Evolutionary conservation across 2,329 filamentous ascomycete species (phyloP).

Genomic region (Ophidiomyces ophidiicola): DNA sequence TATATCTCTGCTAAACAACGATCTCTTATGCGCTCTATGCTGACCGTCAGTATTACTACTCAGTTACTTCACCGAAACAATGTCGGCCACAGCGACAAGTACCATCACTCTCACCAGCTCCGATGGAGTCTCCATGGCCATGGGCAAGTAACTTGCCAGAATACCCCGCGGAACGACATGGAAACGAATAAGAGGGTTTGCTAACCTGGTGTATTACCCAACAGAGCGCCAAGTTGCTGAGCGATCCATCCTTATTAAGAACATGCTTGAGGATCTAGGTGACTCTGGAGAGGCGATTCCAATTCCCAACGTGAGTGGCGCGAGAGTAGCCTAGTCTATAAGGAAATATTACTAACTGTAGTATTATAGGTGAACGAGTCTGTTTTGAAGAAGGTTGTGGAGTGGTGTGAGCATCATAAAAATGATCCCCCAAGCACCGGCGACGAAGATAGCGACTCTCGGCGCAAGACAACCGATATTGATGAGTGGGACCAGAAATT

Average conservation of each 20-base stretch:
- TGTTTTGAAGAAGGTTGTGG: conserved; percentile 88
- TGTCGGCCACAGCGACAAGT: conserved; percentile 18
- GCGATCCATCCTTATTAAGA: conserved; percentile 92
- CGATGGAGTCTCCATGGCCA: conserved; percentile 38
- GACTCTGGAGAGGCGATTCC: conserved; percentile 50
- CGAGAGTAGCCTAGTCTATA: neutral
- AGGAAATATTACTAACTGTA: neutral
- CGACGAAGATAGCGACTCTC: conserved; percentile 84
- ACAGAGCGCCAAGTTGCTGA: conserved; percentile 73
- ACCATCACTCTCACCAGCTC: conserved; percentile 40
- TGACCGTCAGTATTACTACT: no score
- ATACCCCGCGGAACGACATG: neutral
- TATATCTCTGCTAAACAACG: no score
- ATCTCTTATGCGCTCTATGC: no score
- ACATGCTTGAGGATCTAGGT: conserved; percentile 90
- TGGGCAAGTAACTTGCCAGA: conserved; percentile 35
- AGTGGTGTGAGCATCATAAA: conserved; percentile 95
- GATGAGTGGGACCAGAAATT: conserved; percentile 99
- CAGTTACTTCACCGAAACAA: no score
- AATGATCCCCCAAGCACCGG: conserved; percentile 68
- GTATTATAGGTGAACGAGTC: conserved; percentile 70
- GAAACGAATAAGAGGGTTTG: neutral
- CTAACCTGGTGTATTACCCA: conserved; percentile 27
- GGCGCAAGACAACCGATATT: conserved; percentile 98
- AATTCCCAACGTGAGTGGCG: conserved; percentile 49